Percentiles rank a stretch among this genome's conserved stretches.
These are phyloP conservation scores for Pseudonitzschia delicatissima DNA, from an alignment of 108 stramenopile species.

Conservation along the genomic window DNA sequence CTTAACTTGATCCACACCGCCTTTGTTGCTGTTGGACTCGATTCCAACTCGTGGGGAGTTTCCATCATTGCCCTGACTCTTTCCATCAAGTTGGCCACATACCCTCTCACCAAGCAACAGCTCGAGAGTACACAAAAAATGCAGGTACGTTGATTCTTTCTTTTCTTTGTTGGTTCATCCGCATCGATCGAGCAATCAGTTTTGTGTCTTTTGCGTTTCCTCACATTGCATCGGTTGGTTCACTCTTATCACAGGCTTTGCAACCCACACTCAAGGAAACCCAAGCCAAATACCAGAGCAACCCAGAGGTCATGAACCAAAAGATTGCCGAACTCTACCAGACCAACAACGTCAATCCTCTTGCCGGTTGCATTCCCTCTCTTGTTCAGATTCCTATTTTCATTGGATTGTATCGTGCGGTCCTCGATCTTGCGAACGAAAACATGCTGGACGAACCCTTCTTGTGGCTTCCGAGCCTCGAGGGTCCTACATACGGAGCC, in stretches of 20 bases:
- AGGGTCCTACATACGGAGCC: slow-evolving; percentile 95
- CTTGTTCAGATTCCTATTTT: slow-evolving; percentile 95
- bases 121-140: slow-evolving; percentile 93
- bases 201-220: not conserved
- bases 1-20: slow-evolving; percentile 62
- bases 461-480: slow-evolving; percentile 92
- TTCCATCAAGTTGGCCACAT: slow-evolving; percentile 87
- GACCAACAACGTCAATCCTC: slow-evolving; percentile 89
- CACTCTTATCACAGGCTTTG: slow-evolving; percentile 46
- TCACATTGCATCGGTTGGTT: not conserved
- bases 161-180: not conserved
- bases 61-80: slow-evolving; percentile 91
- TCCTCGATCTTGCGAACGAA: slow-evolving; percentile 86
- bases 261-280: slow-evolving; percentile 88
- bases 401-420: slow-evolving; percentile 94
- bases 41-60: slow-evolving; percentile 82
- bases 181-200: not conserved
- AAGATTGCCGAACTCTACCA: slow-evolving; percentile 93
- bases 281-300: slow-evolving; percentile 92
- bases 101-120: slow-evolving; percentile 89
- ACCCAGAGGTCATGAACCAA: slow-evolving; percentile 91
- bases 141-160: slow-evolving; percentile 58
- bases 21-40: slow-evolving; percentile 61
- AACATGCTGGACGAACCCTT: slow-evolving; percentile 92
- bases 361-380: slow-evolving; percentile 92